Base-by-base conservation (phyloP, 768 basidiomycete genomes). In the Mycena venus region DNA sequence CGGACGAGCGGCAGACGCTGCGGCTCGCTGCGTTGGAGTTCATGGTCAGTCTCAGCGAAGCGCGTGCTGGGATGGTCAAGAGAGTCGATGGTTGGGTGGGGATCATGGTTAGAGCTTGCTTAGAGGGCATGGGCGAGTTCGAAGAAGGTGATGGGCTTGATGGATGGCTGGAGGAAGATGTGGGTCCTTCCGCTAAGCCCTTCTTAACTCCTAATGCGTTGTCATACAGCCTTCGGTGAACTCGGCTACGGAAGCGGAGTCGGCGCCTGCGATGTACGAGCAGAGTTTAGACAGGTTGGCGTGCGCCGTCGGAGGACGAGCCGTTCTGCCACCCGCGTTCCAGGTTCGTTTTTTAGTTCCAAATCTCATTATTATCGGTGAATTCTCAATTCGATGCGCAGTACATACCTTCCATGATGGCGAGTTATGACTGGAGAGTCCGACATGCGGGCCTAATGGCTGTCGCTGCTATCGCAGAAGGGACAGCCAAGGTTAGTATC, bases 361-460 rank as follows among this genome's bases (percentile, higher is more conserved):
- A 2, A 21, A 34, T 5, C 58, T n/a, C 36, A 36, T 21, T 29
- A 59, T 21, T 71, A 27, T 29, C 38, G 34, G 9, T 47, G 23
- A 49, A 47, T 29, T 36, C 55, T 70, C n/a, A 44, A 23, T 17
- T 12, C 36, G 44, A 17, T 56, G 19, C 15, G n/a, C 58, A 68
- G 81, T 91, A 92, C 71, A 95, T 96, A 17, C 95, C 95, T 0
- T 92, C 91, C 0, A 95, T 97, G 92, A 86, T 97, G 69, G 90
- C 89, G 0, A 92, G 90, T 68, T 93, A 92, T 72, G 94, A 96
- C 82, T 98, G 96, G 96, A 88, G 94, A 64, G 88, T 91, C 31
- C 87, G 96, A 32, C 95, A 97, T 78, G 95, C 95, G 0, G 96
- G 94, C 14, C 84, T 97, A 29, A 95, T 96, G 90, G 95, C 95